Conservation (phyloP, 2,329 filamentous ascomycete species). For the Ambrosiella beaveri region DNA sequence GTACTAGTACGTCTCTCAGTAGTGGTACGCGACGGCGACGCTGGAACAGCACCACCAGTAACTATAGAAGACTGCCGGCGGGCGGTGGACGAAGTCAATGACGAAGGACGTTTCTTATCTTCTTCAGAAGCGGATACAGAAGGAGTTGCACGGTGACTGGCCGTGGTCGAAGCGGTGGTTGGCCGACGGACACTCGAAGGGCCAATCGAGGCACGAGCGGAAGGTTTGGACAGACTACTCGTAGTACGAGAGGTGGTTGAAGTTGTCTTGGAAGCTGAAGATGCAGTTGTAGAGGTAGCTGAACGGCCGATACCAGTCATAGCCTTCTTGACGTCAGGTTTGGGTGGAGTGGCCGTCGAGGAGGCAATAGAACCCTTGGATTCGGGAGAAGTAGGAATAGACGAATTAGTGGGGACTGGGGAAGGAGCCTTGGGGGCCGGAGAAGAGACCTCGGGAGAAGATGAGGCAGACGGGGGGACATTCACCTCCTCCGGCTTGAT, state of each 20-base stretch:
- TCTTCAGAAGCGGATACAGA: conserved; percentile 33
- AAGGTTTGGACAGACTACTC: conserved; percentile 29
- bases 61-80: conserved; percentile 21
- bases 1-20: conserved; percentile 19
- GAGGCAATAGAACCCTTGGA: conserved; percentile 18
- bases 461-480: conserved; percentile 16
- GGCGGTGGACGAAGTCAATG: conserved; percentile 18
- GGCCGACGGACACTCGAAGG: conserved; percentile 19
- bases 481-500: conserved; percentile 27
- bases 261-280: conserved; percentile 17
- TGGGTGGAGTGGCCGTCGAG: conserved; percentile 12
- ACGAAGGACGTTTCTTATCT: conserved; percentile 25
- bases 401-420: conserved; percentile 18
- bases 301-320: conserved; percentile 20
- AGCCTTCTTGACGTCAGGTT: conserved; percentile 23
- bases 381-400: conserved; percentile 19
- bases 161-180: conserved; percentile 21
- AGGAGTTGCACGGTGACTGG: conserved; percentile 29
- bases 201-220: conserved; percentile 25
- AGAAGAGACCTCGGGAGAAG: too few relatives aligned
- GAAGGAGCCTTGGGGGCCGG: conserved; percentile 18
- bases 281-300: conserved; percentile 18
- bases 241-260: conserved; percentile 22
- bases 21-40: conserved; percentile 20
- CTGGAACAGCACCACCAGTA: conserved; percentile 17